A percentile compares a stretch with the other conserved stretches of the same genome.
Conservation (phyloP, 2,329 filamentous ascomycete species). For the Chaetomium globosum region DNA sequence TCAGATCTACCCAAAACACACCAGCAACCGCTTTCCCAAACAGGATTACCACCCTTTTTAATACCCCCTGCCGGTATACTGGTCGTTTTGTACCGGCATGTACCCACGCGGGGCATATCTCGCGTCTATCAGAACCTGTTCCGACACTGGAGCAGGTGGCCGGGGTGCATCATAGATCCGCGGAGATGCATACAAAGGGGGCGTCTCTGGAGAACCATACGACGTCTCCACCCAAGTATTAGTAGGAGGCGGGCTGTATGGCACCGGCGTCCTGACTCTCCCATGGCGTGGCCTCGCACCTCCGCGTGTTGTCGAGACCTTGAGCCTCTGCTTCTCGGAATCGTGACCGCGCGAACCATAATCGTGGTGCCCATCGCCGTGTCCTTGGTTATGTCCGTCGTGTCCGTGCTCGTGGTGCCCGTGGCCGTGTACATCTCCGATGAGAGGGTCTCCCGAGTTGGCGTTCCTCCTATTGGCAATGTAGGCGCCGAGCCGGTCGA, state of each 20-base stretch:
- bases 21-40: neutral
- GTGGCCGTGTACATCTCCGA: conserved; percentile 13
- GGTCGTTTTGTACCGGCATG: neutral
- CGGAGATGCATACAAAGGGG: neutral
- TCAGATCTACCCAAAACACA: neutral
- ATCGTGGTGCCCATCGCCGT: neutral
- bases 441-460: conserved; percentile 25
- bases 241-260: neutral
- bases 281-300: neutral
- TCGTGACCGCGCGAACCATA: neutral
- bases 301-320: neutral
- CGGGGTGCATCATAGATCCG: neutral
- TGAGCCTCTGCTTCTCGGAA: conserved; percentile 15
- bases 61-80: conserved; percentile 4
- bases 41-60: neutral
- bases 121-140: neutral
- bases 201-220: neutral
- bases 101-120: neutral
- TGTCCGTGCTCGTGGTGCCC: conserved; percentile 4
- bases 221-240: neutral
- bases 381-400: conserved; percentile 4
- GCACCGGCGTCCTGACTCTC: neutral
- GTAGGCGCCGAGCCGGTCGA: conserved; percentile 25
- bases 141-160: neutral
- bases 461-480: conserved; percentile 28